These are phyloP conservation scores for Aspergillus ostianus DNA, from an alignment of 495 filamentous ascomycete genomes.

Conservation along the genomic window DNA sequence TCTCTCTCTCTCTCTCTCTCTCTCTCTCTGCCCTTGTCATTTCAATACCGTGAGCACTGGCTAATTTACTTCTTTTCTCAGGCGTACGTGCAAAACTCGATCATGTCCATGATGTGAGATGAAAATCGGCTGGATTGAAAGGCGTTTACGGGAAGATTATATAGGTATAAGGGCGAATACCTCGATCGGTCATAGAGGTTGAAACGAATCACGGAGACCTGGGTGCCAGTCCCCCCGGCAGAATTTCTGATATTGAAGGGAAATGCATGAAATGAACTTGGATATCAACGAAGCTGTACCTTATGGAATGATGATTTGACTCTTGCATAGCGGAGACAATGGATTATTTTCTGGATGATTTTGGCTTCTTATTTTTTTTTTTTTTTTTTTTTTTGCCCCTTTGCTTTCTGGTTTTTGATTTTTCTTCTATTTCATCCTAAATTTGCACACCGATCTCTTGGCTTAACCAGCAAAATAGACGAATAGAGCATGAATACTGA, in stretches of 20 bases:
- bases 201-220: neutral
- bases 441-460: neutral
- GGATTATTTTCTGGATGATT: neutral
- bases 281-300: slow-evolving; percentile 1
- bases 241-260: neutral
- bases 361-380: slow-evolving; percentile 6
- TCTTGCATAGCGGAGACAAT: slow-evolving; percentile 27
- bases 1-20: too few relatives aligned
- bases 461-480: slow-evolving; percentile 1
- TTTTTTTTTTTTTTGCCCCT: slow-evolving; percentile 6
- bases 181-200: slow-evolving; percentile 5
- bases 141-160: slow-evolving; percentile 13
- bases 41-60: slow-evolving; percentile 25
- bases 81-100: slow-evolving; percentile 79
- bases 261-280: neutral
- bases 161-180: slow-evolving; percentile 2
- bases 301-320: slow-evolving; percentile 9
- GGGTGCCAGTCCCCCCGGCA: slow-evolving; percentile 1
- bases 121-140: slow-evolving; percentile 22
- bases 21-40: neutral
- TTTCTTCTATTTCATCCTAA: neutral
- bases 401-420: neutral
- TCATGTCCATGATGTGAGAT: slow-evolving; percentile 63
- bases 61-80: slow-evolving; percentile 22
- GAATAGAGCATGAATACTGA: slow-evolving; percentile 1